Base-by-base conservation (phyloP, 2,329 filamentous ascomycete genomes). In the Ophiocordyceps camponoti-saundersi region DNA sequence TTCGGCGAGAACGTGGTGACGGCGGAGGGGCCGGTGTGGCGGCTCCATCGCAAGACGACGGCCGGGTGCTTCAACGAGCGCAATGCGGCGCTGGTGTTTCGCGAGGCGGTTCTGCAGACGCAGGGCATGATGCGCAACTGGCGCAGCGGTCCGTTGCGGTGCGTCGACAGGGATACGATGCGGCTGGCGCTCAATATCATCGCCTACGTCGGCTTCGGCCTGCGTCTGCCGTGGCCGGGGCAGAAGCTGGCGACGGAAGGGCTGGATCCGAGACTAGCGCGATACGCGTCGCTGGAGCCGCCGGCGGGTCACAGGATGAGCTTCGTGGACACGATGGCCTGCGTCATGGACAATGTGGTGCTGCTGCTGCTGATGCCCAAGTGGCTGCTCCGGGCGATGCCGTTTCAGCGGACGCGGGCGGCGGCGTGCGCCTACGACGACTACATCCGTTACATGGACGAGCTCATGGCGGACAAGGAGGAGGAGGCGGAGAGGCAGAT, bases 61-160 rank as follows among this genome's bases (percentile, higher is more conserved):
- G 75, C 79, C 26, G 77, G 82, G 0, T 77, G 77, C 4, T 89
- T 90, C 61, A 85, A 81, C 48, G 85, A 90, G 65, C 79, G 73
- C 63, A 89, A 86, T 59, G 80, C 85, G 48, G 68, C 71, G 15
- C 59, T 84, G 23, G 78, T 84, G 1, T 85, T 80, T 61, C 65
- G 64, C 10, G 79, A 85, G 57, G 70, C 73, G 1, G 65, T 82
- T 21, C 52, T 56, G 11, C 83, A 89, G 64, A 74, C 81, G 0
- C 65, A 73, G 50, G 70, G 72, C 13, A 73, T 85, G 73, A 55
- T 84, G 29, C 59, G 62, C 34, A 67, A 69, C 44, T 85, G 80
- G 78, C 62, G 73, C 6, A 67, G 48, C 2, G 45, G 50, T 18
- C 76, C 75, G 0, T 67, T 87, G 22, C 61, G 63, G 36, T 72